These are phyloP conservation scores for Kurtzmaniella fragi DNA, from an alignment of 805 yeast genomes.

Conservation along the genomic window DNA sequence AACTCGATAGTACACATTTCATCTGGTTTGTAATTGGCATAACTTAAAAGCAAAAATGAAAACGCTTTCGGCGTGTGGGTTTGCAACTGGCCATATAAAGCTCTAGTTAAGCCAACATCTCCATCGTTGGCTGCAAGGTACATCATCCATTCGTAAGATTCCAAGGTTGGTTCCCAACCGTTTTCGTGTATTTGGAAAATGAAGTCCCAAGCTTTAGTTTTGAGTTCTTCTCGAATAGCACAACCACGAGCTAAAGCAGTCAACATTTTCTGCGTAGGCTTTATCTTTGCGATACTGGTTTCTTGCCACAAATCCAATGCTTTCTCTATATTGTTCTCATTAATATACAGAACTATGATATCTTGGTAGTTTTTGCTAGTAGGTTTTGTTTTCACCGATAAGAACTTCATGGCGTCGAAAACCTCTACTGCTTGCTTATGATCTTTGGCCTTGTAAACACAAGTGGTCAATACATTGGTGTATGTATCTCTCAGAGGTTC, in stretches of 20 bases:
- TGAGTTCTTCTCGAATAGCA: slow-evolving; percentile 43
- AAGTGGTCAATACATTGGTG: slow-evolving; percentile 56
- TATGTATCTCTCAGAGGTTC: slow-evolving; percentile 44
- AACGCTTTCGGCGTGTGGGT: slow-evolving; percentile 36
- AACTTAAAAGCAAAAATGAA: slow-evolving; percentile 45
- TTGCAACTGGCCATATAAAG: slow-evolving; percentile 47
- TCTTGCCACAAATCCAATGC: slow-evolving; percentile 76
- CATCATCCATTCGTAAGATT: slow-evolving; percentile 63
- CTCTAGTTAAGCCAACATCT: slow-evolving; percentile 67
- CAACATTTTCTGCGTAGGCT: slow-evolving; percentile 32
- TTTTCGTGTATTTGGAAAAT: slow-evolving; percentile 57
- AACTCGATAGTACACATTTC: slow-evolving; percentile 30
- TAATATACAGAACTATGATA: slow-evolving; percentile 62
- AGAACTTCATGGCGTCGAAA: slow-evolving; percentile 82
- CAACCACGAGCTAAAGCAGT: slow-evolving; percentile 67
- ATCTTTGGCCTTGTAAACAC: slow-evolving; percentile 46
- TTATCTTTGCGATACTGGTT: slow-evolving; percentile 36
- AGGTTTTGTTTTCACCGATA: slow-evolving; percentile 63
- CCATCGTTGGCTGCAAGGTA: slow-evolving; percentile 76
- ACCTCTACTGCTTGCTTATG: slow-evolving; percentile 61
- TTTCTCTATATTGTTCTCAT: slow-evolving; percentile 59
- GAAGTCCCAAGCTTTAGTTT: slow-evolving; percentile 69
- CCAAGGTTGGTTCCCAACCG: slow-evolving; percentile 38
- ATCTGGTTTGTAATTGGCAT: slow-evolving; percentile 30
- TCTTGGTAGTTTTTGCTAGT: slow-evolving; percentile 63